Evolutionary conservation across 257 asterid genomes (phyloP).

Genomic region (Rubia yunnanensis): DNA sequence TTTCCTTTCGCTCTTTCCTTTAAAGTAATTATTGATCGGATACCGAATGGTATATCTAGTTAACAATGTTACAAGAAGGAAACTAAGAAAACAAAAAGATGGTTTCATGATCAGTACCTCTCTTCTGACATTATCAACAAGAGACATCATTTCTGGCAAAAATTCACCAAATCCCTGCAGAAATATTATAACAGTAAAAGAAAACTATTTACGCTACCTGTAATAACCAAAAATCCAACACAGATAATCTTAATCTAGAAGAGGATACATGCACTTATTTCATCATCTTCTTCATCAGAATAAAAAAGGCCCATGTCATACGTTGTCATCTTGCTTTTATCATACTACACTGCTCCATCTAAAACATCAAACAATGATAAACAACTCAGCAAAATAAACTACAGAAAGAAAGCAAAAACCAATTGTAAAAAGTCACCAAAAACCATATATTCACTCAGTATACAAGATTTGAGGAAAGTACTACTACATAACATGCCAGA

Average conservation of each 20-base stretch:
- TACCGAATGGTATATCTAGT: background rate
- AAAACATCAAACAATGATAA: background rate
- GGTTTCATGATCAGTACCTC: conserved; percentile 37
- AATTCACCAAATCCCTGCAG: conserved; percentile 67
- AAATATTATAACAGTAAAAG: background rate
- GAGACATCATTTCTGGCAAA: conserved; percentile 65
- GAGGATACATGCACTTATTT: conserved; percentile 21
- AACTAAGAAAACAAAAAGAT: background rate
- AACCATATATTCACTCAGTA: background rate
- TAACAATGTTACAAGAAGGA: background rate
- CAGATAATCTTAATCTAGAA: background rate
- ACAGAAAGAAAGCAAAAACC: background rate
- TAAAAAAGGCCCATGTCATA: conserved; percentile 67
- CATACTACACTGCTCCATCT: conserved; percentile 54
- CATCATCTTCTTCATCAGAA: conserved; percentile 53
- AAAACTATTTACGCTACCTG: background rate
- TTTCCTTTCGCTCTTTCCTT: too few relatives aligned
- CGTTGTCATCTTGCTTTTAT: conserved; percentile 46
- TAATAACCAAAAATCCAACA: background rate
- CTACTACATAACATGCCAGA: too few relatives aligned
- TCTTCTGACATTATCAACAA: conserved; percentile 45
- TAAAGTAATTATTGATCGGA: background rate
- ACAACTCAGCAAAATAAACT: background rate
- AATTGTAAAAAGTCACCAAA: background rate
- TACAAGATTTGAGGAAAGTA: too few relatives aligned